Evolutionary conservation across 176 grass and related monocot species (phyloP).

Genomic region (Hsuehochloa calcarea): DNA sequence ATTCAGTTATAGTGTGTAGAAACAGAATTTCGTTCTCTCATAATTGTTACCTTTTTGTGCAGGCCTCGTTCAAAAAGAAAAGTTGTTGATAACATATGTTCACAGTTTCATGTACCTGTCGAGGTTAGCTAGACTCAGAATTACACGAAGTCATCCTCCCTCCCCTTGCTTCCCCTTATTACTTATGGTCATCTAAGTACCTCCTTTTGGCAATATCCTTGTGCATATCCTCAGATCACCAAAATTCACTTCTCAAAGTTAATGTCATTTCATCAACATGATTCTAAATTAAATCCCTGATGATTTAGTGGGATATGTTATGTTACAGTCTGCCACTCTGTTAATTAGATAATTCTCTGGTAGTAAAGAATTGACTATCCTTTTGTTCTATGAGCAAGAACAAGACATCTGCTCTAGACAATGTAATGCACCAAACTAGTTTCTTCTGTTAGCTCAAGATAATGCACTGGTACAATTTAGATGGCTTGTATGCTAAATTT

Average conservation of each 20-base stretch:
- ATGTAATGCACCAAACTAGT: not conserved
- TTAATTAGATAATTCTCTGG: not conserved
- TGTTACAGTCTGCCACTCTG: not conserved
- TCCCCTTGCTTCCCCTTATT: too few relatives aligned
- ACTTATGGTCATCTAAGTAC: too few relatives aligned
- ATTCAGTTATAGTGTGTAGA: not conserved
- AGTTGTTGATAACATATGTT: constrained; percentile 59
- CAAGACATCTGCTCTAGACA: not conserved
- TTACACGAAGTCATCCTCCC: not conserved
- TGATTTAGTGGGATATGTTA: not conserved
- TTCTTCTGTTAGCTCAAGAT: not conserved
- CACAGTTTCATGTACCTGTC: constrained; percentile 53
- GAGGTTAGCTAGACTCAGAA: constrained; percentile 51
- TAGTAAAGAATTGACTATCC: not conserved
- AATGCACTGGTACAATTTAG: not conserved
- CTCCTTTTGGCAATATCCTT: too few relatives aligned
- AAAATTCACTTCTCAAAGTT: not conserved
- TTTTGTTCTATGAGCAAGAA: not conserved
- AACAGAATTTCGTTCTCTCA: not conserved
- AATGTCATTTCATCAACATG: not conserved
- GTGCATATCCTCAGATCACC: not conserved
- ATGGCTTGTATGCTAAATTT: not conserved
- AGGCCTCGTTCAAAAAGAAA: constrained; percentile 60
- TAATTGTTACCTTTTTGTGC: constrained; percentile 29
- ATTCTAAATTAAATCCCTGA: not conserved